phyloP scores from a whole-genome alignment of 2,329 filamentous ascomycete species.

The Beauveria brongniartii region DNA sequence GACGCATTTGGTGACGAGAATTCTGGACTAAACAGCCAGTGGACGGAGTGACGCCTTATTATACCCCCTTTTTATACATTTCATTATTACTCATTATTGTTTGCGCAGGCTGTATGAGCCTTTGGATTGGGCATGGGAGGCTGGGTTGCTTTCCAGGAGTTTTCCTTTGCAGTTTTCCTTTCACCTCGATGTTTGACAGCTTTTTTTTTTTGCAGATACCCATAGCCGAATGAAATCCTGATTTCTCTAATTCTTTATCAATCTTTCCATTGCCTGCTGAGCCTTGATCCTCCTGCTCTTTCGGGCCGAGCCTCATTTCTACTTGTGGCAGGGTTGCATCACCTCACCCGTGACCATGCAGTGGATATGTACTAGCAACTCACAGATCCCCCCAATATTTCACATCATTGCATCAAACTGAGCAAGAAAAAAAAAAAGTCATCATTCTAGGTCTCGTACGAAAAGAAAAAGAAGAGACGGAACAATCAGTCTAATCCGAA shows the following conservation, averaged over 20 bases:
- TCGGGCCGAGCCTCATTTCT: too few relatives aligned
- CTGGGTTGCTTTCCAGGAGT: not conserved
- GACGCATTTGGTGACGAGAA: not conserved
- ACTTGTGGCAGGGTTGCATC: too few relatives aligned
- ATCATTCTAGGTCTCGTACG: too few relatives aligned
- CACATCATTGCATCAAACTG: not conserved
- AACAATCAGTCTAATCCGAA: not conserved
- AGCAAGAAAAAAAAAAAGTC: not conserved
- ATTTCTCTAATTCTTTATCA: not conserved
- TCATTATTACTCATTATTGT: not conserved
- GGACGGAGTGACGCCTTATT: not conserved
- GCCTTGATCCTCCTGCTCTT: too few relatives aligned
- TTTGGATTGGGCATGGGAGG: not conserved
- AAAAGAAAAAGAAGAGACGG: too few relatives aligned
- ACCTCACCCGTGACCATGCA: not conserved
- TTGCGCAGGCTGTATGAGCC: not conserved
- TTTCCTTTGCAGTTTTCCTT: not conserved
- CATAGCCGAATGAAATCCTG: constrained; percentile 1
- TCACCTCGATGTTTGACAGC: too few relatives aligned
- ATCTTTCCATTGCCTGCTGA: not conserved
- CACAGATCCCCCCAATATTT: not conserved
- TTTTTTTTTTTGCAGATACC: constrained; percentile 7
- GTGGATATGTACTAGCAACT: not conserved
- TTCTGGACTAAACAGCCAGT: not conserved
- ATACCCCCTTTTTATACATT: not conserved